Evolutionary conservation across 1,139 yeast species (phyloP), one percentile per base, ranked within the genome.

Genomic region (Kodamaea alishanica): DNA sequence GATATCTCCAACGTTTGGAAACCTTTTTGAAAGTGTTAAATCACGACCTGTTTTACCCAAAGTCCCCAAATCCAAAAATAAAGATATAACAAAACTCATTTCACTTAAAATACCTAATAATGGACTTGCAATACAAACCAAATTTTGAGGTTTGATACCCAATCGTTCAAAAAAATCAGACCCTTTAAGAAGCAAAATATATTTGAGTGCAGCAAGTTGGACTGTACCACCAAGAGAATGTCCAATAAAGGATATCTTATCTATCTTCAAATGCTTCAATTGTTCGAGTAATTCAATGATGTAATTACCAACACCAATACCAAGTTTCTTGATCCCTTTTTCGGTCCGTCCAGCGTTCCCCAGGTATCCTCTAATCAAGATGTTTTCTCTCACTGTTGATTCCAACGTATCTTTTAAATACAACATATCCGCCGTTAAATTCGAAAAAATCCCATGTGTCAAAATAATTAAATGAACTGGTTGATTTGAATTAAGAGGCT

Each of bases 21-120:
- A 38, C 20, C 47, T 45, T 30, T 52, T 52, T 43, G 54, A 52
- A 15, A 58, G 47, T 4, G 61, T 56, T 41, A 58, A 46, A 40
- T 58, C 63, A 8, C 61, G 50, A 1, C 63, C 63, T 1, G 61
- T 57, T 27, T 55, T 55, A 6, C 63, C 63, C 28, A 58, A 42
- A 3, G 61, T 56, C 3, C 63, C 63, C 28, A 58, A 35, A 34
- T 55, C 60, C 34, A 58, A 47, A 31, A 57, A 54, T 58, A 60
- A 55, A 32, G 49, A 43, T 28, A 58, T 57, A 38, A 49, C 32
- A 12, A 56, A 45, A 34, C 56, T 57, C 57, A 56, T 52, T 30
- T 58, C 63, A 34, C 54, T 52, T 33, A 57, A 42, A 2, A 57
- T 47, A 2, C 63, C 63, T 20, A 58, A 48, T 37, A 58, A 43